A percentile compares a stretch with the other conserved stretches of the same genome.
phyloP scores from a whole-genome alignment of 208 protist species.

The Giardia muris region DNA sequence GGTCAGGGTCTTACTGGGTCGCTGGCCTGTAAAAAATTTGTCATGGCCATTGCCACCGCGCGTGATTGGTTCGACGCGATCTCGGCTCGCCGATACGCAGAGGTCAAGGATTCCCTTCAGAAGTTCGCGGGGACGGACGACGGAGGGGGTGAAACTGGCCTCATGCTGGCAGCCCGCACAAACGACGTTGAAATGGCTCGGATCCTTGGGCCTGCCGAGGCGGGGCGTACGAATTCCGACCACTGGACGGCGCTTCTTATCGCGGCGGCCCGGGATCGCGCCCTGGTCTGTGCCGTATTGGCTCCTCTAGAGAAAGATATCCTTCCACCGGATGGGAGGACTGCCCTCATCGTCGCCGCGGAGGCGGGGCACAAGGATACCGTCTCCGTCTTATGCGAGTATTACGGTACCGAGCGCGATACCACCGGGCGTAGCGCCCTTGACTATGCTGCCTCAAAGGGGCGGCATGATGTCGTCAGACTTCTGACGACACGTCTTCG shows the following conservation, averaged over 20 bases:
- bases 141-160: not conserved
- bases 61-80: not conserved
- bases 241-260: not conserved
- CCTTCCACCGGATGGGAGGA: not conserved
- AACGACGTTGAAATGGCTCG: not conserved
- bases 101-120: not conserved
- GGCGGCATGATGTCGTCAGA: not conserved
- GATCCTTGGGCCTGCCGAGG: not conserved
- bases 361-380: not conserved
- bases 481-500: not conserved
- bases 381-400: not conserved
- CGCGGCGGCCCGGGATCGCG: not conserved
- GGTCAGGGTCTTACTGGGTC: no score
- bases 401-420: not conserved
- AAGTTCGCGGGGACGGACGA: not conserved
- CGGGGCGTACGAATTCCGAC: not conserved
- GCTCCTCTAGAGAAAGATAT: not conserved
- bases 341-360: not conserved
- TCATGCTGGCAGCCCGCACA: not conserved
- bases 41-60: not conserved
- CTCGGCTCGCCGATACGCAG: not conserved
- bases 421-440: not conserved
- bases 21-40: no score
- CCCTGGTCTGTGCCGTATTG: not conserved
- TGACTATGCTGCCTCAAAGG: not conserved